Conservation (phyloP, 1,284 basidiomycete species). For the Violaceomyces palustris region DNA sequence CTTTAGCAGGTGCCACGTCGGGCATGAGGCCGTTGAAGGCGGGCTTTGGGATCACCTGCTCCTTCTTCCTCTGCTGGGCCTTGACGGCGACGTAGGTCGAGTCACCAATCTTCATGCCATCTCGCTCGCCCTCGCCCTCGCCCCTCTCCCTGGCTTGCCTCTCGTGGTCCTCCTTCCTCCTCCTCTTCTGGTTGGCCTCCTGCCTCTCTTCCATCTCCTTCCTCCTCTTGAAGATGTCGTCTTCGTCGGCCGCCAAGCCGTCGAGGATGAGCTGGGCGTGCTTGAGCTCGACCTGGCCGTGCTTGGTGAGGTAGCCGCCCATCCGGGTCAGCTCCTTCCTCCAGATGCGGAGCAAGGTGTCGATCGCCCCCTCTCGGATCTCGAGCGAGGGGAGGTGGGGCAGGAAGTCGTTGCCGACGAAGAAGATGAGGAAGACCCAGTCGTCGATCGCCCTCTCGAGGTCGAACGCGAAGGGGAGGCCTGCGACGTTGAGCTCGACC, state of each 20-base stretch:
- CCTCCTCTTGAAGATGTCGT: slow-evolving; percentile 87
- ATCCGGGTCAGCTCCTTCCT: slow-evolving; percentile 83
- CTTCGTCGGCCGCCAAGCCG: slow-evolving; percentile 83
- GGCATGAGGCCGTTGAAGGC: slow-evolving; percentile 23
- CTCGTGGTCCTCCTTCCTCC: slow-evolving; percentile 2
- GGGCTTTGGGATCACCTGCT: slow-evolving; percentile 11
- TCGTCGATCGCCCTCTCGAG: slow-evolving; percentile 97
- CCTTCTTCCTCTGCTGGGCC: slow-evolving; percentile 14
- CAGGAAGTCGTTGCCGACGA: slow-evolving; percentile 99
- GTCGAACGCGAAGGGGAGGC: slow-evolving; percentile 79
- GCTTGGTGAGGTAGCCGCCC: slow-evolving; percentile 93
- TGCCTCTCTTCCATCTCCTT: slow-evolving; percentile 89
- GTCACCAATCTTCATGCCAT: slow-evolving; percentile 20
- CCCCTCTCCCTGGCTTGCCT: neutral
- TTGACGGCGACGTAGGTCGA: slow-evolving; percentile 21
- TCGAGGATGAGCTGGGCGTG: slow-evolving; percentile 91
- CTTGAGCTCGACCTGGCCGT: slow-evolving; percentile 79
- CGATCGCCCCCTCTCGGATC: slow-evolving; percentile 98
- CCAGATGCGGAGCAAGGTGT: slow-evolving; percentile 93
- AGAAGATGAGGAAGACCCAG: slow-evolving; percentile 99
- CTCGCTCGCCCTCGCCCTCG: neutral
- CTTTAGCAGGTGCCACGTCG: slow-evolving; percentile 10
- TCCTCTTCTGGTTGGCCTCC: slow-evolving; percentile 64
- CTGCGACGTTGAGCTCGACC: slow-evolving; percentile 80
- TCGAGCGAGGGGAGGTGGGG: slow-evolving; percentile 96